Percentiles rank a stretch among this genome's conserved stretches.
Conservation (phyloP, 2,329 filamentous ascomycete genomes). For the Nemania bipapillata region DNA sequence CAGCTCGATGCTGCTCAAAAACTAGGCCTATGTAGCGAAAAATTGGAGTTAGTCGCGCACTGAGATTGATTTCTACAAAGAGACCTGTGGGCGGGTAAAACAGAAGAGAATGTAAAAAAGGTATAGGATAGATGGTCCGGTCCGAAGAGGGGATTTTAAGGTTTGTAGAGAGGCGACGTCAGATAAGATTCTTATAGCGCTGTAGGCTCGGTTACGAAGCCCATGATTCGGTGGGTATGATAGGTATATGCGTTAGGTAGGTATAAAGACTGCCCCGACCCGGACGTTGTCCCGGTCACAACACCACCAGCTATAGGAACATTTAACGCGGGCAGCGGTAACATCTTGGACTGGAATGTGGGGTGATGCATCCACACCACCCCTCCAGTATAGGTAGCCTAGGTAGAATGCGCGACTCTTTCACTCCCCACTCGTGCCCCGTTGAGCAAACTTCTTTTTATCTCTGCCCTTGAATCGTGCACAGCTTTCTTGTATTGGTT, state of each 20-base stretch:
- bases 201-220: slow-evolving; percentile 1
- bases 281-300: neutral
- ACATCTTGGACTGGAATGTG: slow-evolving; percentile 31
- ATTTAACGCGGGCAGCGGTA: neutral
- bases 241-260: neutral
- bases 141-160: slow-evolving; percentile 12
- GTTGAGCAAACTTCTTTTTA: slow-evolving; percentile 25
- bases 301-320: slow-evolving; percentile 6
- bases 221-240: slow-evolving; percentile 9
- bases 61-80: slow-evolving; percentile 23
- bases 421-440: slow-evolving; percentile 26
- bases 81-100: slow-evolving; percentile 20
- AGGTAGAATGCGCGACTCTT: slow-evolving; percentile 29
- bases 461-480: slow-evolving; percentile 24
- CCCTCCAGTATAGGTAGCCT: neutral
- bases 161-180: slow-evolving; percentile 3
- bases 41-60: slow-evolving; percentile 38
- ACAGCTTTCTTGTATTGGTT: slow-evolving; percentile 22
- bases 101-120: slow-evolving; percentile 15
- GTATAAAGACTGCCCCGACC: neutral
- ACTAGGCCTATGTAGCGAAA: slow-evolving; percentile 37
- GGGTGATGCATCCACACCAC: slow-evolving; percentile 42
- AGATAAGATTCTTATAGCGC: slow-evolving; percentile 12
- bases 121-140: slow-evolving; percentile 7
- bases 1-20: slow-evolving; percentile 48